Evolutionary conservation across 2,329 filamentous ascomycete species (phyloP), one percentile per base, ranked within the genome.

Genomic region (Hirsutella rhossiliensis): DNA sequence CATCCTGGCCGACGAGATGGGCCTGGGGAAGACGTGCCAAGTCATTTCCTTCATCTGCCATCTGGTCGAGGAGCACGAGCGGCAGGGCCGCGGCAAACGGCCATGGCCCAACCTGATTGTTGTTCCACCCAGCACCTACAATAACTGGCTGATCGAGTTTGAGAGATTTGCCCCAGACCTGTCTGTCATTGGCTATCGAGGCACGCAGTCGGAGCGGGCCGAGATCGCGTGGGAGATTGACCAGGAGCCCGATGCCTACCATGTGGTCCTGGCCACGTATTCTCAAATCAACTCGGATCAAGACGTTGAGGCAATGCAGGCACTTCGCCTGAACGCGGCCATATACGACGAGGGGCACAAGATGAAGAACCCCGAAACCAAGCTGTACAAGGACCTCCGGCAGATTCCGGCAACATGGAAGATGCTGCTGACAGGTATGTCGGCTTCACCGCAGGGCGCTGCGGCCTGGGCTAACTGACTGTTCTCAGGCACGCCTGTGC

Each of bases 1-100:
- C 49, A 97, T 98, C 45, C 71, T 98, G 17, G 92, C 92, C 2
- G 92, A 98, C 59, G 92, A 98, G 59, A 98, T 98, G 92, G 92
- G 86, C 42, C 69, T 90, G 36, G 92, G 92, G 39, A 98, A 98
- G 70, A 98, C 92, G 0, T 96, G 88, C 54, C 90, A 98, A 57
- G 87, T 97, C 48, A 95, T 98, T 52, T 81, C 87, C 0, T 87
- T 98, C 55, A 73, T 98, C 39, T 84, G 87, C 15, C 82, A 95
- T 54, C 69, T 98, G 23, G 79, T 85, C 15, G 79, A 88, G 56
- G 76, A 76, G 28, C 78, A 71, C 47, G 57, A 69, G 30, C 55
- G 56, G 6, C 48, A 53, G 4, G 48, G 47, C 5, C 43, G 40
- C 12, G 48, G 50, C 3, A 48, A 48, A 5, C 49, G 72, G 67